Conservation (phyloP, 148 eudicot species). For the Beta vulgaris region DNA sequence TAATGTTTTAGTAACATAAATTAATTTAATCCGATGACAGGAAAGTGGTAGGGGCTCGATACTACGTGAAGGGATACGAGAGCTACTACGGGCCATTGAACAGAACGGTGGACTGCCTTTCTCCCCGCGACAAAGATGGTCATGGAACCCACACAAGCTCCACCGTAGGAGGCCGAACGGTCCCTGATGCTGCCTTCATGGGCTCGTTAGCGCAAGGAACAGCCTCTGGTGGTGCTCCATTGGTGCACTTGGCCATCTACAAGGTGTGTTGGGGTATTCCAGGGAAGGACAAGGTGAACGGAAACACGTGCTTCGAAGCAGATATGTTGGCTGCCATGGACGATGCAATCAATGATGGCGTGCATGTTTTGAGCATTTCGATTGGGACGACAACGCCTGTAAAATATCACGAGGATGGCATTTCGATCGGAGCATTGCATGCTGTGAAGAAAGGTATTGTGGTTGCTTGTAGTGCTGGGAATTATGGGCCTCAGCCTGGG, state of each 20-base stretch:
- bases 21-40: slow-evolving; percentile 23
- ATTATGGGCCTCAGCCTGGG: slow-evolving; percentile 47
- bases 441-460: slow-evolving; percentile 59
- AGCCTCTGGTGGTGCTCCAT: slow-evolving; percentile 91
- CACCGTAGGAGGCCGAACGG: slow-evolving; percentile 63
- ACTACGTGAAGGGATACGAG: slow-evolving; percentile 77
- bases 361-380: slow-evolving; percentile 67
- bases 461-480: slow-evolving; percentile 76
- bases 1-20: too few relatives aligned
- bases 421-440: slow-evolving; percentile 77
- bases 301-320: slow-evolving; percentile 61
- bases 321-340: slow-evolving; percentile 91
- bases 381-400: slow-evolving; percentile 40
- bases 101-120: slow-evolving; percentile 47
- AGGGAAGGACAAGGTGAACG: slow-evolving; percentile 42
- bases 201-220: slow-evolving; percentile 68
- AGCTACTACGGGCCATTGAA: slow-evolving; percentile 55
- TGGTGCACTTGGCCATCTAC: slow-evolving; percentile 75
- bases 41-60: slow-evolving; percentile 86
- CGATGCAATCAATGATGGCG: slow-evolving; percentile 81
- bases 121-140: slow-evolving; percentile 84
- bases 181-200: slow-evolving; percentile 46
- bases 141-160: slow-evolving; percentile 96
- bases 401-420: slow-evolving; percentile 39
- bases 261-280: slow-evolving; percentile 81